Base-by-base conservation (phyloP, 2,329 filamentous ascomycete genomes). In the Fusarium coffeatum region DNA sequence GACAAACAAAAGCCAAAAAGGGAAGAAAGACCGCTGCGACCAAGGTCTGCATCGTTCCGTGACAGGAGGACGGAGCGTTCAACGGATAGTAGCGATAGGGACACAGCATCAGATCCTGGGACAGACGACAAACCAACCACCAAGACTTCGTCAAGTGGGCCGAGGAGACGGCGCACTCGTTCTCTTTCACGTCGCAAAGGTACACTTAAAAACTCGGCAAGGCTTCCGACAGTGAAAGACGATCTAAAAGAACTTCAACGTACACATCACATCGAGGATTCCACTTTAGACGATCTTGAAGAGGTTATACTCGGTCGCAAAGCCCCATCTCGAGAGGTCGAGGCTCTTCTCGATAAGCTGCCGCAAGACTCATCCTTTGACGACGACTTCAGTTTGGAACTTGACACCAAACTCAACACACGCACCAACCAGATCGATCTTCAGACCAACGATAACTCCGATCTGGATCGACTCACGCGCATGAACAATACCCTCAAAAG, bases 211-310 rank as follows among this genome's bases (percentile, higher is more conserved):
- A 89, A 89, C 77, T 85, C 87, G 6, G 84, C 84, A 55, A 85
- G 81, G 60, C 85, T 82, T 5, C 83, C 85, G 3, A 86, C 84
- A 4, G 87, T 87, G 55, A 85, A 82, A 57, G 86, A 88, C 59
- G 87, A 89, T 68, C 77, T 89, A 28, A 78, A 83, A 28, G 83
- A 86, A 53, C 84, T 89, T 47, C 82, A 87, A 66, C 81, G 81
- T 18, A 79, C 78, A 46, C 83, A 88, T 71, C 82, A 88, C 55
- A 84, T 88, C 27, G 87, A 89, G 20, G 87, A 89, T 71, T 87
- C 86, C 2, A 89, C 87, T 1, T 76, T 88, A n/a, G 87, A 89
- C 49, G 85, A 89, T 64, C 79, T 89, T 30, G 86, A 86, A 59
- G 83, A 85, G 28, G 78, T 88, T 41, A 73, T 88, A 27, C 75